Evolutionary conservation across 2,329 filamentous ascomycete genomes (phyloP), one percentile per base, ranked within the genome.

Genomic region (Penicillium sp.): DNA sequence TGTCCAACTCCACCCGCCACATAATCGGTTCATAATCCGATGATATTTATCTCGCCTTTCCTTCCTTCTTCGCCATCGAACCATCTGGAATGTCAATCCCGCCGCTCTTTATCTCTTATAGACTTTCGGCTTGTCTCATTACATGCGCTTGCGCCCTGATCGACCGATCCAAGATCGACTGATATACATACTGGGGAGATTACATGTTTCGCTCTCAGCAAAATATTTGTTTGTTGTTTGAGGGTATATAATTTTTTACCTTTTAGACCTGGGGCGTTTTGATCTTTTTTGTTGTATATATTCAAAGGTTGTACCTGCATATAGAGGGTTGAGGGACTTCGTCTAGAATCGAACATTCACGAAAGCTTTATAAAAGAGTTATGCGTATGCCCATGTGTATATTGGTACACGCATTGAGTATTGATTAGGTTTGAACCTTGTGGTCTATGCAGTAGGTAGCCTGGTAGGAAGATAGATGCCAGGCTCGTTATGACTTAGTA

Each of bases 101-200:
- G 37, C 49, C 49, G 49, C 39, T 45, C 49, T 21, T 52, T 45
- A 50, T 50, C 26, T 29, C 48, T 13, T 29, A 50, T 42, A 50
- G 31, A 50, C 31, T 50, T 50, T 22, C 29, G 16, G n/a, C 39
- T 21, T 42, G 39, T 26, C 26, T 26, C 24, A 27, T 33, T 19
- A 39, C 48, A 29, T 29, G 48, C 45, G 26, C 27, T 19, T 47
- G 24, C 26, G 45, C n/a, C 26, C 19, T 31, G 22, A 47, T 47
- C 45, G 27, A 21, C 24, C 22, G 44, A 21, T 29, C 44, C n/a
- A 26, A 29, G 44, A 47, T 47, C 44, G 26, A 47, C 26, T 29
- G 27, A 29, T 47, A 29, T 31, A 47, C 45, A 47, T 47, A 47
- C 22, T 29, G 10, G 26, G 45, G 45, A 29, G n/a, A 46, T 31